Evolutionary conservation across 83 land plant genomes (phyloP).

Genomic region (Picea engelmannii): DNA sequence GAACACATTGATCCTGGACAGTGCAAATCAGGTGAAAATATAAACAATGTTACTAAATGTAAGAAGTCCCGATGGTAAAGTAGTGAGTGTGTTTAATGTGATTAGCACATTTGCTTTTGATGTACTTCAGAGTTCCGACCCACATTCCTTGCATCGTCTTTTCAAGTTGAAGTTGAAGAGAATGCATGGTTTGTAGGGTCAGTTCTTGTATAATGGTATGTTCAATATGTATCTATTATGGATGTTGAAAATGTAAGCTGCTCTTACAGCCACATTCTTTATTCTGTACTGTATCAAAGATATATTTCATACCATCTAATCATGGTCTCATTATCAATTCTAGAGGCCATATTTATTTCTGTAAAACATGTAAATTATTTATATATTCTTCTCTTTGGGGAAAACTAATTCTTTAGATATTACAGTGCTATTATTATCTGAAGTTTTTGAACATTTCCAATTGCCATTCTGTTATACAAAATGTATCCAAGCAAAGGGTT

Average conservation of each 20-base stretch:
- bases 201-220: background rate
- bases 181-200: background rate
- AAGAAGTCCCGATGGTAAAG: background rate
- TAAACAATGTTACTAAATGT: background rate
- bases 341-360: background rate
- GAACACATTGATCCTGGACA: background rate
- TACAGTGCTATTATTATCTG: background rate
- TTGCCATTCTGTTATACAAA: too few relatives aligned
- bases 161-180: background rate
- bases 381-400: background rate
- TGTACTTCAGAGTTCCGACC: background rate
- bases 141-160: background rate
- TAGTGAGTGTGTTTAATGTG: background rate
- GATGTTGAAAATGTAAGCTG: slow-evolving; percentile 6
- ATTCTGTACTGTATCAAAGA: background rate
- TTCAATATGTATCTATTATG: background rate
- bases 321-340: background rate
- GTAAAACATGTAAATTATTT: slow-evolving; percentile 1
- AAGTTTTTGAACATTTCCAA: background rate
- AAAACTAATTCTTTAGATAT: background rate
- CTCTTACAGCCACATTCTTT: background rate
- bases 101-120: background rate
- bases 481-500: too few relatives aligned
- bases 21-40: slow-evolving; percentile 3
- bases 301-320: background rate